Conservation (phyloP, 805 yeast species). For the Dipodascopsis uninucleata region DNA sequence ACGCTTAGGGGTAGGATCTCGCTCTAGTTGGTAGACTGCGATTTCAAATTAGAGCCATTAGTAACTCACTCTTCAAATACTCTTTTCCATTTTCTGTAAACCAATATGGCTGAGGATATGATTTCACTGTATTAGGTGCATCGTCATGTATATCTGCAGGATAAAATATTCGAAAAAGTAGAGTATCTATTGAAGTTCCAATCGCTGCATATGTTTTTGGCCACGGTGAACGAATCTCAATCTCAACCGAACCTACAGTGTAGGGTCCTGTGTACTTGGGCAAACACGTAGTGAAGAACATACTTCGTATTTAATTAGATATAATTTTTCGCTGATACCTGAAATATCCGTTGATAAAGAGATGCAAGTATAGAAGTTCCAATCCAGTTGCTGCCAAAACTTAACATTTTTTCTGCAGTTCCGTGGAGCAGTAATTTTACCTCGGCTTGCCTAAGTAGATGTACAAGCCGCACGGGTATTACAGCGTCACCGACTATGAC, state of each 20-base stretch:
- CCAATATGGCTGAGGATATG: slow-evolving; percentile 23
- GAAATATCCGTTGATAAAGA: too few relatives aligned
- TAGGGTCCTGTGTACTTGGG: slow-evolving; percentile 28
- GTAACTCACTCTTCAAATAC: slow-evolving; percentile 15
- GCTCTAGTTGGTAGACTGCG: background rate
- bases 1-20: background rate
- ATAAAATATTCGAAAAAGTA: slow-evolving; percentile 28
- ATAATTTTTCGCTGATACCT: too few relatives aligned
- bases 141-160: slow-evolving; percentile 14
- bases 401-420: too few relatives aligned
- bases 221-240: slow-evolving; percentile 26
- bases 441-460: too few relatives aligned
- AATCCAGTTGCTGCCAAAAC: too few relatives aligned
- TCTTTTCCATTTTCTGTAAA: slow-evolving; percentile 21
- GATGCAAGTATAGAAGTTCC: too few relatives aligned
- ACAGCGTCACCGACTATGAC: too few relatives aligned
- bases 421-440: too few relatives aligned
- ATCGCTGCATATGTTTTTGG: slow-evolving; percentile 17
- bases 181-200: slow-evolving; percentile 22
- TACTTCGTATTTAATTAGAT: too few relatives aligned
- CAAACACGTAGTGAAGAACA: slow-evolving; percentile 27
- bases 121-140: background rate
- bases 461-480: too few relatives aligned
- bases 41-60: background rate
- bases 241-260: slow-evolving; percentile 29